Evolutionary conservation across 768 basidiomycete species (phyloP).

Genomic region (Lentinula guzmanii): DNA sequence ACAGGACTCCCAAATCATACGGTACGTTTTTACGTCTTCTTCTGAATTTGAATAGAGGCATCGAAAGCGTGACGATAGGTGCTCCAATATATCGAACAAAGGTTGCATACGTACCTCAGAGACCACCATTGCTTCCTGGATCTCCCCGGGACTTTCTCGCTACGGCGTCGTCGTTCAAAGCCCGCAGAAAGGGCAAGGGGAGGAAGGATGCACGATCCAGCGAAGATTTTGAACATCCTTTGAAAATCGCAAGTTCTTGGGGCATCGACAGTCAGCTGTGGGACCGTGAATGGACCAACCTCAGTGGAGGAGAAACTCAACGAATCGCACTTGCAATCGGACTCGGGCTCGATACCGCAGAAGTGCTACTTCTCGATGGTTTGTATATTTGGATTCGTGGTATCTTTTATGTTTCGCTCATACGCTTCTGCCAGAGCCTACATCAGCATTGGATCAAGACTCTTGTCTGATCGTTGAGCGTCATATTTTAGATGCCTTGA

Average conservation of each 20-base stretch:
- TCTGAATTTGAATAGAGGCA: neutral
- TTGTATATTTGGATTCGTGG: constrained; percentile 19
- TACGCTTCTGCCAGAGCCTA: constrained; percentile 57
- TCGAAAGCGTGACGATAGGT: neutral
- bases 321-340: constrained; percentile 76
- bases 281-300: constrained; percentile 70
- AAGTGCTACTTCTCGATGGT: constrained; percentile 81
- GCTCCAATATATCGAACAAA: constrained; percentile 71
- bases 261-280: constrained; percentile 64
- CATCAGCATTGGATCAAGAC: constrained; percentile 76
- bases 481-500: constrained; percentile 48
- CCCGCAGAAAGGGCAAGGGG: constrained; percentile 20
- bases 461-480: constrained; percentile 64
- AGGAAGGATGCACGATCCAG: constrained; percentile 21
- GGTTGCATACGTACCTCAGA: constrained; percentile 83
- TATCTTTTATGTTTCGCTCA: neutral
- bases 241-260: constrained; percentile 59
- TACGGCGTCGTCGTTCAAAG: constrained; percentile 43
- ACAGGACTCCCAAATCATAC: constrained; percentile 38
- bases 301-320: constrained; percentile 87
- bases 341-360: constrained; percentile 66
- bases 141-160: constrained; percentile 70
- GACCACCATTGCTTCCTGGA: constrained; percentile 80
- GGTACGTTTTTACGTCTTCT: constrained; percentile 25
- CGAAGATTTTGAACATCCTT: constrained; percentile 27